Conservation (phyloP, 352 stramenopile species). For the Phytophthora pseudosyringae region DNA sequence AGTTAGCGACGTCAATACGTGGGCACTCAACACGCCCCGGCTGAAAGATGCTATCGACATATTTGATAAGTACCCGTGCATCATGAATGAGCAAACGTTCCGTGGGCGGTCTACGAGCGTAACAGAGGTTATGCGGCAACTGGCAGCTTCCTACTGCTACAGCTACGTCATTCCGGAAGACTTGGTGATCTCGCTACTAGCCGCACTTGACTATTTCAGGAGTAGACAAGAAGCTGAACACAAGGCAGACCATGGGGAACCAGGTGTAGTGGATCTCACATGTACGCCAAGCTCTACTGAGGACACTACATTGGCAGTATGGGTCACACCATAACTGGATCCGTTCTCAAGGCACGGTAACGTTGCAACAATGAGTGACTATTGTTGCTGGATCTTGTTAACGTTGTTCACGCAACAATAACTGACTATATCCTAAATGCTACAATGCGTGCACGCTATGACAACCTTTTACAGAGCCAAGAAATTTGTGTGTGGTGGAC, state of each 20-base stretch:
- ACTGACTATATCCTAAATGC: not conserved
- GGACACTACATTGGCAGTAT: not conserved
- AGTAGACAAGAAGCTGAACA: not conserved
- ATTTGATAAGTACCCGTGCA: slow-evolving; percentile 1
- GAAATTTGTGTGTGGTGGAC: not conserved
- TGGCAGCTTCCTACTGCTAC: not conserved
- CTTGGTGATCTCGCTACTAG: not conserved
- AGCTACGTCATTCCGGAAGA: slow-evolving; percentile 1
- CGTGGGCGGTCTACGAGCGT: not conserved
- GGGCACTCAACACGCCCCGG: not conserved
- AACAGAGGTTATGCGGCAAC: not conserved
- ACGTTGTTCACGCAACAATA: not conserved
- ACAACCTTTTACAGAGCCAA: not conserved
- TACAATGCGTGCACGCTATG: not conserved
- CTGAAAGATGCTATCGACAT: not conserved
- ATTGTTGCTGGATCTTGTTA: not conserved
- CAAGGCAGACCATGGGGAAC: not conserved
- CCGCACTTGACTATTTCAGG: not conserved
- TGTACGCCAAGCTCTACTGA: not conserved
- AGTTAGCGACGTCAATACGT: not conserved
- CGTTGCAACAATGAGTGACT: not conserved
- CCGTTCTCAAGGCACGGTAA: slow-evolving; percentile 1
- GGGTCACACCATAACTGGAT: not conserved
- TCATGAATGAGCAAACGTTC: not conserved
- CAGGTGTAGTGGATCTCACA: not conserved